Evolutionary conservation across 2,329 filamentous ascomycete species (phyloP), one percentile per base, ranked within the genome.

Genomic region (Diplodia seriata): DNA sequence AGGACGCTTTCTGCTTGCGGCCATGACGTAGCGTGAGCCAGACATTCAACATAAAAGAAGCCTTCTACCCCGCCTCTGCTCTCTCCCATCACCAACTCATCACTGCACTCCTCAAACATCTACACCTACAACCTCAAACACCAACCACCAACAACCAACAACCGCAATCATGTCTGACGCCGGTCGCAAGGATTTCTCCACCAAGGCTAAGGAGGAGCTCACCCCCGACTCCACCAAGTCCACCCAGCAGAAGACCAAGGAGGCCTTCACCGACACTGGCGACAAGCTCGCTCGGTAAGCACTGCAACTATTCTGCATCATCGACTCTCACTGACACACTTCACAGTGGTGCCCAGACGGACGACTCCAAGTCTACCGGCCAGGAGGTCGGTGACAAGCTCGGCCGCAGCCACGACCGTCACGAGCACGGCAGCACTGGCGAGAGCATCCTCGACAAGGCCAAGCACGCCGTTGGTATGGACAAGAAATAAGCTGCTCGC

Each of bases 221-320:
- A 86, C 83, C 73, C 87, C 87, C 69, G 83, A 89, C 77, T 82
- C 82, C 75, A 78, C 83, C 79, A 89, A 90, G 82, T 88, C 86
- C 70, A 87, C 86, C 73, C 79, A 83, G 74, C 80, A 88, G 71
- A 87, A 88, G 82, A 71, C 84, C 70, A 85, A 84, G 77, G 87
- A 89, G 78, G 76, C 78, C 67, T 61, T 85, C 75, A 88, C 86
- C 70, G 85, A 86, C 72, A 81, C 82, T 68, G 78, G 75, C 67
- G 87, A 89, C 80, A 87, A 86, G 74, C 63, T 84, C 70, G 77
- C 81, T 73, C 85, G 85, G 81, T 83, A 77, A 56, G 78, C 68
- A 59, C 23, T n/a, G 14, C 40, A 7, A 33, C 20, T 66, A 20
- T 29, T 26, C 59, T n/a, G 14, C 36, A 49, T 23, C 9, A n/a